Evolutionary conservation across 495 filamentous ascomycete genomes (phyloP).

Genomic region (Bathelium albidoporum): DNA sequence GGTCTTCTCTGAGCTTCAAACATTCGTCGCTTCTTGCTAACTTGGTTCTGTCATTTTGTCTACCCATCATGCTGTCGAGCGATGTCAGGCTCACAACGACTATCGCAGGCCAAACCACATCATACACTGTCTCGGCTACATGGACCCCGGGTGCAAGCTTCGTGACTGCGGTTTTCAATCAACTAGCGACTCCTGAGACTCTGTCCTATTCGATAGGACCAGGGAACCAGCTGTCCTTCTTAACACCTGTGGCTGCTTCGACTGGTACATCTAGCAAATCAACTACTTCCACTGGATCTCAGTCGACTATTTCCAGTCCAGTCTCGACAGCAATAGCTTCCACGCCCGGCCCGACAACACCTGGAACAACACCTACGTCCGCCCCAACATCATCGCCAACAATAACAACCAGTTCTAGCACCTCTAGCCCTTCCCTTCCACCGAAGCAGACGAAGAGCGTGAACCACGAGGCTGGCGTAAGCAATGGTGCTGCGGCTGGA

Average conservation of each 20-base stretch:
- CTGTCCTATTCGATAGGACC: too few species aligned
- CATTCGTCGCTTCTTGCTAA: not conserved
- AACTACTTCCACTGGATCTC: not conserved
- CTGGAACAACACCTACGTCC: not conserved
- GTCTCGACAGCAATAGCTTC: not conserved
- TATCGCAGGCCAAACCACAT: not conserved
- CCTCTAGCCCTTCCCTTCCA: not conserved
- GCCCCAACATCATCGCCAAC: not conserved
- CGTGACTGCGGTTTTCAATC: not conserved
- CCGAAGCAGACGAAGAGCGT: not conserved
- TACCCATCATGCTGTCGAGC: too few species aligned
- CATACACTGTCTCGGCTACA: not conserved
- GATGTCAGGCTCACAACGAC: not conserved
- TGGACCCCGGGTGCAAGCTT: not conserved
- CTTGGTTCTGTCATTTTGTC: too few species aligned
- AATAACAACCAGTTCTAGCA: not conserved
- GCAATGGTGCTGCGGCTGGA: constrained; percentile 18
- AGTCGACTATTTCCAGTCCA: not conserved
- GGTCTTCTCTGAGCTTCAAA: not conserved
- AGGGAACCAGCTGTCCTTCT: too few species aligned
- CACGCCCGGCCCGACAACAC: not conserved
- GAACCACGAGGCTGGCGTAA: constrained; percentile 8
- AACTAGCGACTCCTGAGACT: not conserved
- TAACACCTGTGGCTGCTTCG: too few species aligned
- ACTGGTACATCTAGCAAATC: too few species aligned